phyloP scores from a whole-genome alignment of 2,329 filamentous ascomycete species.

The Trichoderma sp. region DNA sequence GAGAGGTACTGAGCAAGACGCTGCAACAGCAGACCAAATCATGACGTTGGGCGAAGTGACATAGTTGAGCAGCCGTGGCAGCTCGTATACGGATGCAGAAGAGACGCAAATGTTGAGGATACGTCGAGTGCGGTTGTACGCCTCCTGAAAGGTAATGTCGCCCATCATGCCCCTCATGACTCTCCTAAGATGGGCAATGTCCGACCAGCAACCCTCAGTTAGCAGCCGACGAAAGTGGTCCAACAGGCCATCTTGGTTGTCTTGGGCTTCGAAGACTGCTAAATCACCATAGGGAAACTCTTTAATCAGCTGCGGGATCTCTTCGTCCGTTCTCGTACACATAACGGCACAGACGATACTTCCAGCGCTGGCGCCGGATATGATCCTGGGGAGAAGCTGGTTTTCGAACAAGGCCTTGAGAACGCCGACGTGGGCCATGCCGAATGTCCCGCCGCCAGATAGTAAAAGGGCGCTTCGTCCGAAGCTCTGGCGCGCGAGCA shows the following conservation, averaged over 20 bases:
- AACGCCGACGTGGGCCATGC: slow-evolving; percentile 89
- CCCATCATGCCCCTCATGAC: slow-evolving; percentile 81
- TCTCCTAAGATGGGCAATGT: slow-evolving; percentile 75
- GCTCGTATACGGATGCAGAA: slow-evolving; percentile 79
- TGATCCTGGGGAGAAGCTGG: slow-evolving; percentile 75
- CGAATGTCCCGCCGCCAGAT: slow-evolving; percentile 84
- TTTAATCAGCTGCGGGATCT: slow-evolving; percentile 67
- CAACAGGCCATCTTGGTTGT: slow-evolving; percentile 59
- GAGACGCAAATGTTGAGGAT: slow-evolving; percentile 95
- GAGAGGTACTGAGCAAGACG: slow-evolving; percentile 88
- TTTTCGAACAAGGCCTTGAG: slow-evolving; percentile 76
- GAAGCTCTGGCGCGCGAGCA: slow-evolving; percentile 74
- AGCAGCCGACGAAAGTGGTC: slow-evolving; percentile 70
- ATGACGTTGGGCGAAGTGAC: slow-evolving; percentile 91
- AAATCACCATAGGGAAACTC: slow-evolving; percentile 78
- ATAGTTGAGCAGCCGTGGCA: slow-evolving; percentile 86
- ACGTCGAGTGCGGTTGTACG: slow-evolving; percentile 88
- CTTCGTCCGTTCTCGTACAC: slow-evolving; percentile 73
- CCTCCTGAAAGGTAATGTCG: slow-evolving; percentile 92
- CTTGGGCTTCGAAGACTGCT: slow-evolving; percentile 70
- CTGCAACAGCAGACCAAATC: slow-evolving; percentile 95
- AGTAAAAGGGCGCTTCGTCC: slow-evolving; percentile 80
- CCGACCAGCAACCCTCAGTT: slow-evolving; percentile 80
- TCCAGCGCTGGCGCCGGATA: slow-evolving; percentile 83
- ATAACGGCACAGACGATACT: slow-evolving; percentile 82